Evolutionary conservation across 495 filamentous ascomycete genomes (phyloP), one percentile per base, ranked within the genome.

Genomic region (Penicillium taxi): DNA sequence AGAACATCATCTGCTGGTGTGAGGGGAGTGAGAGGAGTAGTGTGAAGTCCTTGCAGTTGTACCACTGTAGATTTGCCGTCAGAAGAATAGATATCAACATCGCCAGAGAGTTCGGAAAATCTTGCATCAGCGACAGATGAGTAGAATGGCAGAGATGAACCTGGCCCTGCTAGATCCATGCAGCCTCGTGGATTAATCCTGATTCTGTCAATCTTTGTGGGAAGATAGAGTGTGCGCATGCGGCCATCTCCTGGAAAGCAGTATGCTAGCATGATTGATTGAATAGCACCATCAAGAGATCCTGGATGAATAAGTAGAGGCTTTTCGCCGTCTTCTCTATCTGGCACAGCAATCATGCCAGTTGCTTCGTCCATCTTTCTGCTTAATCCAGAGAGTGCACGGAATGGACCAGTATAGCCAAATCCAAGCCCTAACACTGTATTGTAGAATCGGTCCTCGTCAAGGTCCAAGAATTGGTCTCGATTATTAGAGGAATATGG

Each of bases 201-300:
- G 12, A 77, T 46, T 5, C 68, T 52, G 20, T 73, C 67, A 27
- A 75, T 66, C 53, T 15, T 23, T 53, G 54, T 37, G 24, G 58
- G 32, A 14, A 52, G 25, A 40, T 43, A 42, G 37, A 53, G 17
- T 42, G 36, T 38, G 39, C 42, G 9, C 41, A 61, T 23, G 18
- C 9, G 44, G 12, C 17, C 66, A 63, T 52, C 62, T 9, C 32
- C 58, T 5, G 44, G 74, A 32, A 44, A 60, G 15, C 44, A 56
- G 38, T 56, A 64, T 0, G 67, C 65, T 0, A 62, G 32, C 37
- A 70, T 53, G n/a, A 63, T 48, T 1, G 61, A 50, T 26, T 71
- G 67, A 11, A 73, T 49, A 1, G 59, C 63, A 5, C 39, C 48
- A 45, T 73, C 69, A 2, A 73, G 36, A 11, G 51, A 45, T 1